A percentile compares a stretch with the other conserved stretches of the same genome.
Evolutionary conservation across 208 protist genomes (phyloP).

Genomic region (Leishmania gerbilli): DNA sequence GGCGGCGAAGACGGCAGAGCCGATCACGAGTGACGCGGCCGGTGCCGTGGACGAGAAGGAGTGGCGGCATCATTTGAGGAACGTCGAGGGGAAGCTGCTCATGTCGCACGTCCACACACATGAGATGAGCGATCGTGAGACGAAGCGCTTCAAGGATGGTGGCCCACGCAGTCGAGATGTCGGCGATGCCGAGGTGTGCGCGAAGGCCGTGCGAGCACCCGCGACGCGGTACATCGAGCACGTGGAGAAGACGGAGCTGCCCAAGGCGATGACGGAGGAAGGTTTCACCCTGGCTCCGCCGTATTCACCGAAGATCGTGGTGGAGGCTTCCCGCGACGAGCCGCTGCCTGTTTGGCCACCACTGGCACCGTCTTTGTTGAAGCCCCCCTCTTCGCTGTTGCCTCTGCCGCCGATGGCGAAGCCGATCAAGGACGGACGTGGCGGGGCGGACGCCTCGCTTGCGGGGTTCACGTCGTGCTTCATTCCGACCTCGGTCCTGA

Average conservation of each 20-base stretch:
- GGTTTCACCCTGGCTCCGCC: not conserved
- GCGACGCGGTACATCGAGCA: not conserved
- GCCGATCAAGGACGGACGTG: not conserved
- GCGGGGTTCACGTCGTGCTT: constrained; percentile 35
- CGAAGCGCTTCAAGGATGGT: not conserved
- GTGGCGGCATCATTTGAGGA: constrained; percentile 50
- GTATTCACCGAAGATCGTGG: not conserved
- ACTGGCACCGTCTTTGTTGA: not conserved
- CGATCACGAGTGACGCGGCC: constrained; percentile 1
- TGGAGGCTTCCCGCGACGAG: not conserved
- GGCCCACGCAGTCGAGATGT: not conserved
- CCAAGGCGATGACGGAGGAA: not conserved
- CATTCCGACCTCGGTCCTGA: constrained; percentile 33
- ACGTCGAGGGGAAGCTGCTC: constrained; percentile 52
- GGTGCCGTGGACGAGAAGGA: constrained; percentile 30
- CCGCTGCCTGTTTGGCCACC: not conserved
- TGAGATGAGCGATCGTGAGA: not conserved
- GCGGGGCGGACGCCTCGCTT: not conserved
- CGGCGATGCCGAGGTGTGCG: not conserved
- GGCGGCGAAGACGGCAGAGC: constrained; percentile 1
- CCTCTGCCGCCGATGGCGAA: not conserved
- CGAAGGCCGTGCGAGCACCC: not conserved
- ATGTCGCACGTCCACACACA: constrained; percentile 9
- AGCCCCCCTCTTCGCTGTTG: constrained; percentile 2
- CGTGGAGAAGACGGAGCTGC: not conserved